Evolutionary conservation across 2,329 filamentous ascomycete genomes (phyloP).

Genomic region (Sordariomycetes sp.): DNA sequence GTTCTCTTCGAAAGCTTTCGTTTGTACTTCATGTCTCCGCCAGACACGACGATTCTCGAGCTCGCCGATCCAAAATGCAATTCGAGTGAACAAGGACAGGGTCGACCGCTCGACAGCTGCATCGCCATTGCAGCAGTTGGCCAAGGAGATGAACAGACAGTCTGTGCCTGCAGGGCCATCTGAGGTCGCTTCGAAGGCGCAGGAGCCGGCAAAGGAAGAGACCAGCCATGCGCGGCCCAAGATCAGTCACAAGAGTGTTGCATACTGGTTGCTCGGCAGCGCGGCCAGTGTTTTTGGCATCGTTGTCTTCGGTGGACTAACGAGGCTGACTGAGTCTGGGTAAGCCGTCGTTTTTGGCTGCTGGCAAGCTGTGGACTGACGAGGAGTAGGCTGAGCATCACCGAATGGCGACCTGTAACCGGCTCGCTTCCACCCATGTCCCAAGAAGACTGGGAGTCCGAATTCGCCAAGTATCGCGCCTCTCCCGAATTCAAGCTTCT

Average conservation of each 20-base stretch:
- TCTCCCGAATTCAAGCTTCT: slow-evolving; percentile 89
- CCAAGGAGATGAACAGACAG: slow-evolving; percentile 13
- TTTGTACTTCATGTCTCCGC: slow-evolving; percentile 41
- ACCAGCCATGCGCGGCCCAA: slow-evolving; percentile 34
- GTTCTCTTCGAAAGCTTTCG: slow-evolving; percentile 27
- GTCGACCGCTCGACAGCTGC: no score
- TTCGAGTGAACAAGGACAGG: no score
- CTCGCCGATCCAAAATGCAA: no score
- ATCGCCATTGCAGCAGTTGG: slow-evolving; percentile 16
- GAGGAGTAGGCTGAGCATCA: slow-evolving; percentile 75
- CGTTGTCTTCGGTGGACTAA: slow-evolving; percentile 89
- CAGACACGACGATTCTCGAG: no score
- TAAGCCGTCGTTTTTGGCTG: slow-evolving; percentile 28
- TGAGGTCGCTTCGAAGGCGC: no score
- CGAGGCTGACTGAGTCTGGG: slow-evolving; percentile 92
- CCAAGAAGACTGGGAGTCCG: slow-evolving; percentile 75
- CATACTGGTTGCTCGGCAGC: slow-evolving; percentile 87
- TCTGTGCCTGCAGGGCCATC: no score
- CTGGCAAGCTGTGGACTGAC: slow-evolving; percentile 1
- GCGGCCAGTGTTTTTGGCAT: slow-evolving; percentile 94
- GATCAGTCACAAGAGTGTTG: slow-evolving; percentile 66
- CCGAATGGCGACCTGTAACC: slow-evolving; percentile 96
- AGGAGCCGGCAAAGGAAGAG: slow-evolving; percentile 10
- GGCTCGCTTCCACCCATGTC: slow-evolving; percentile 80
- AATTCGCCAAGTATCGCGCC: slow-evolving; percentile 85